Percentiles rank a stretch among this genome's conserved stretches.
Conservation (phyloP, 2,329 filamentous ascomycete species). For the Thielaviopsis musarum region DNA sequence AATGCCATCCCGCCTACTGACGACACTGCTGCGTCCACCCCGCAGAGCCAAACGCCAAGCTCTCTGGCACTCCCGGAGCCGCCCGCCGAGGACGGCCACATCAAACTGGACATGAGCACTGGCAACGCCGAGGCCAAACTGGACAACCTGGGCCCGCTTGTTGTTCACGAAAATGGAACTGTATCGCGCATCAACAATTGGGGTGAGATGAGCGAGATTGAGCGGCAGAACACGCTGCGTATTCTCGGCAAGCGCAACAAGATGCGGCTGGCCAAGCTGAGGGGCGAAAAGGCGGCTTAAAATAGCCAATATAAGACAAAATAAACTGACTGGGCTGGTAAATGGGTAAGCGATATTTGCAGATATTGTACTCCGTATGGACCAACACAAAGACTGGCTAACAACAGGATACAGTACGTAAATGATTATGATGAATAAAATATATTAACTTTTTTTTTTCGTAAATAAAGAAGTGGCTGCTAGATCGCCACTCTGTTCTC, state of each 20-base stretch:
- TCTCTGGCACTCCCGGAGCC: conserved; percentile 12
- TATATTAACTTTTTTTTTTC: not conserved
- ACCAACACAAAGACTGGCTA: not conserved
- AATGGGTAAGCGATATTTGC: not conserved
- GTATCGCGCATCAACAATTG: conserved; percentile 58
- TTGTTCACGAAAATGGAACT: conserved; percentile 57
- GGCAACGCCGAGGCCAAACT: conserved; percentile 32
- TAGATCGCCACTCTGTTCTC: not conserved
- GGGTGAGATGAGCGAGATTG: conserved; percentile 51
- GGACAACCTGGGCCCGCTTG: conserved; percentile 54
- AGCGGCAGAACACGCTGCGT: conserved; percentile 48
- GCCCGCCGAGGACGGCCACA: conserved; percentile 4
- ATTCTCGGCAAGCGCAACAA: conserved; percentile 54
- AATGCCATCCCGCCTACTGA: not conserved
- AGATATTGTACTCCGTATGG: not conserved
- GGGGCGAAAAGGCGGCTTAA: not conserved
- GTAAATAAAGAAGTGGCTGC: not conserved
- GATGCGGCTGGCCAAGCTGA: conserved; percentile 37
- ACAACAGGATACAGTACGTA: not conserved
- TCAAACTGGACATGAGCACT: conserved; percentile 20
- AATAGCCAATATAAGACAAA: not conserved
- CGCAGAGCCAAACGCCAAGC: not conserved
- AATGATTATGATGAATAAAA: not conserved
- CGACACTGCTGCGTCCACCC: not conserved
- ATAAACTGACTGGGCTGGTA: not conserved